Evolutionary conservation across 768 basidiomycete species (phyloP).

Genomic region (Leccinum variicolor): DNA sequence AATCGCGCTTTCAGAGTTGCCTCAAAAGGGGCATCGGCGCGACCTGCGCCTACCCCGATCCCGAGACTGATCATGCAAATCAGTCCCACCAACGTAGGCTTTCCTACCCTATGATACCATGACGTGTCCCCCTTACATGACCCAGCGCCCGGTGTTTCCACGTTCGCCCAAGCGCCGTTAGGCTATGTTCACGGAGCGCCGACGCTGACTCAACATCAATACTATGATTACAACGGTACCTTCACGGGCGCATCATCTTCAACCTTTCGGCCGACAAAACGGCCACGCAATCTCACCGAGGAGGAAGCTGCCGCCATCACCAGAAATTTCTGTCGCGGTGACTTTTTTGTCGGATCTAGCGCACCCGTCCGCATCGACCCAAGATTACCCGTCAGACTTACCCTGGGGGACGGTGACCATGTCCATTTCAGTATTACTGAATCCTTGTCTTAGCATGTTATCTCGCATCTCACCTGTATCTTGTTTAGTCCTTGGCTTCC

Average conservation of each 20-base stretch:
- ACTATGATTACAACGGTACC: conserved; percentile 74
- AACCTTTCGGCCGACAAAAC: conserved; percentile 77
- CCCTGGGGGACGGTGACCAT: conserved; percentile 78
- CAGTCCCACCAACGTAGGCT: conserved; percentile 29
- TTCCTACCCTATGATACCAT: conserved; percentile 1
- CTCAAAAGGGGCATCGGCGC: conserved; percentile 75
- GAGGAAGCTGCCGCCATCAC: conserved; percentile 84
- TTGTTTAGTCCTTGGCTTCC: conserved; percentile 9
- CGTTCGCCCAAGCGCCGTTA: conserved; percentile 37
- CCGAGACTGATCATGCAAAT: conserved; percentile 52
- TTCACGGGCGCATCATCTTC: conserved; percentile 69
- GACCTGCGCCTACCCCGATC: conserved; percentile 74
- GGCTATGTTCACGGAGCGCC: conserved; percentile 39
- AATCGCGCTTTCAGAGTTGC: conserved; percentile 53
- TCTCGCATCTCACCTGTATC: conserved; percentile 17
- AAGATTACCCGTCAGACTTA: conserved; percentile 72
- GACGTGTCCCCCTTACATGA: conserved; percentile 5
- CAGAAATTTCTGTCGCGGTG: conserved; percentile 75
- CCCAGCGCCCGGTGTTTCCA: conserved; percentile 34
- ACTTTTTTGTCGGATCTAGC: conserved; percentile 78
- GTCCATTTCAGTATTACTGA: conserved; percentile 66
- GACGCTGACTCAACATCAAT: conserved; percentile 55
- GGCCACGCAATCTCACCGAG: conserved; percentile 75
- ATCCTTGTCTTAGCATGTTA: conserved; percentile 36
- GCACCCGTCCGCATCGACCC: conserved; percentile 84